Conservation (phyloP, 2,329 filamentous ascomycete genomes). For the Coccinonectria pachysandricola region DNA sequence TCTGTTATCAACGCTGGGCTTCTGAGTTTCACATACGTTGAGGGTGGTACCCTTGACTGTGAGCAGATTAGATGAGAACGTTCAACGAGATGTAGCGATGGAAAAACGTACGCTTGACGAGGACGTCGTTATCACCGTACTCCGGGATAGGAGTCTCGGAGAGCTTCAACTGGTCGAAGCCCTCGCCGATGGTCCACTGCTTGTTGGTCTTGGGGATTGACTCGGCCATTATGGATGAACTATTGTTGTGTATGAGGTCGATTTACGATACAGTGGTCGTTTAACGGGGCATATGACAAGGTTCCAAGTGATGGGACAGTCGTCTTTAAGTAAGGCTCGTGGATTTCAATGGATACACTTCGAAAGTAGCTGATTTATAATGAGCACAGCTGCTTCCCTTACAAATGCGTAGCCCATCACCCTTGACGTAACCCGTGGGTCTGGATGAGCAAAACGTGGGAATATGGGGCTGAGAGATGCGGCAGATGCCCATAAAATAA, state of each 20-base stretch:
- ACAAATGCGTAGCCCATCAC: no score
- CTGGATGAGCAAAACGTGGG: no score
- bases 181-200: constrained; percentile 46
- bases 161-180: constrained; percentile 50
- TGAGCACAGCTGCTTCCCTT: no score
- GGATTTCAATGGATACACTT: no score
- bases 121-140: constrained; percentile 59
- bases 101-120: constrained; percentile 44
- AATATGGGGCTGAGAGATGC: no score
- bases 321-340: no score
- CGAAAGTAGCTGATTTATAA: no score
- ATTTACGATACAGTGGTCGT: no score
- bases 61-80: constrained; percentile 3
- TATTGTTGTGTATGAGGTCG: background rate
- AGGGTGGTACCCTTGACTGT: constrained; percentile 39
- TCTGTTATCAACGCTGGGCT: background rate
- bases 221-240: constrained; percentile 14
- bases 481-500: no score
- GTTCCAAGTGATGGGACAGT: no score
- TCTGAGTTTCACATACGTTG: constrained; percentile 32
- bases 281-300: no score
- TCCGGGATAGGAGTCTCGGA: constrained; percentile 46
- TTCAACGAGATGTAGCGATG: background rate
- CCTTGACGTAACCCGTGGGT: no score
- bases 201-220: constrained; percentile 33